Percentiles rank a stretch among this genome's conserved stretches.
phyloP scores from a whole-genome alignment of 129 eudicot species.

The Flaveria trinervia region DNA sequence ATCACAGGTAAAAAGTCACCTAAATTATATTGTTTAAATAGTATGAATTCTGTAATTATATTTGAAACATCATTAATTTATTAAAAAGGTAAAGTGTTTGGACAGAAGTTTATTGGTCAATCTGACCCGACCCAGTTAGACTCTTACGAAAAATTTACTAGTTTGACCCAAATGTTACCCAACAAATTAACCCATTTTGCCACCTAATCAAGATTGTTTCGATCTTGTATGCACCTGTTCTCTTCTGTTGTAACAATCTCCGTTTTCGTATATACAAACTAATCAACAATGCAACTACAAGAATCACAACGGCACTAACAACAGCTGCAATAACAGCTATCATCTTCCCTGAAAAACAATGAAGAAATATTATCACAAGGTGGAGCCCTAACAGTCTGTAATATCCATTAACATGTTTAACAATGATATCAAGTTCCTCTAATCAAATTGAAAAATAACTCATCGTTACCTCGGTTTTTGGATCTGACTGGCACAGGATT shows the following conservation, averaged over 20 bases:
- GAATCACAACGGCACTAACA: slow-evolving; percentile 56
- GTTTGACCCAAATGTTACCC: neutral
- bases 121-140: neutral
- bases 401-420: slow-evolving; percentile 4
- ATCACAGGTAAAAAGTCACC: neutral
- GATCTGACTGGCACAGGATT: slow-evolving; percentile 51
- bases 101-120: neutral
- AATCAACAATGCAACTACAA: slow-evolving; percentile 49
- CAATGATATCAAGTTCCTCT: slow-evolving; percentile 4
- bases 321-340: slow-evolving; percentile 47
- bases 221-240: slow-evolving; percentile 52
- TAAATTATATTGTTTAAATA: neutral
- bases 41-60: neutral
- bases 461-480: slow-evolving; percentile 48
- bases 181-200: neutral
- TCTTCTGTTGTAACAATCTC: slow-evolving; percentile 55
- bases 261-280: slow-evolving; percentile 53
- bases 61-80: neutral
- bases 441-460: slow-evolving; percentile 12
- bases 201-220: slow-evolving; percentile 11
- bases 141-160: neutral
- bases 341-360: slow-evolving; percentile 51
- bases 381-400: slow-evolving; percentile 1
- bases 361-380: neutral
- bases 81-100: neutral